Evolutionary conservation across 805 yeast genomes (phyloP).

Genomic region (Zygoascus ofunaensis): DNA sequence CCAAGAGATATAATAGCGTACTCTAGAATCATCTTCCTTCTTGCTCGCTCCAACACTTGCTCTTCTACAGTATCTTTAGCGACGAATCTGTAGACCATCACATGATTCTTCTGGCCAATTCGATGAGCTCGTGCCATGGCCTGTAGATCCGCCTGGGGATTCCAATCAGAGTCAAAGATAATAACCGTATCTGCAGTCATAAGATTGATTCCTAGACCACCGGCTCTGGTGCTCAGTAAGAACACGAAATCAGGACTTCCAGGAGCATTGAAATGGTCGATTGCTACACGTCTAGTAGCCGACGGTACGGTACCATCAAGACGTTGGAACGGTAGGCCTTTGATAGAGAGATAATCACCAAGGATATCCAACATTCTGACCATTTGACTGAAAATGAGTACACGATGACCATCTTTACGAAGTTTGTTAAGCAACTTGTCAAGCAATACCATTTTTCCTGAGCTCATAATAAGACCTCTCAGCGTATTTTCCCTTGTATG

Average conservation of each 20-base stretch:
- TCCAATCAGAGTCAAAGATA: conserved; percentile 98
- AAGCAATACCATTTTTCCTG: conserved; percentile 94
- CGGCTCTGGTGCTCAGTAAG: conserved; percentile 89
- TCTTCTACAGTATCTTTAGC: conserved; percentile 97
- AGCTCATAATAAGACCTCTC: conserved; percentile 91
- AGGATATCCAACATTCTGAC: conserved; percentile 90
- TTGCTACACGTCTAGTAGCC: conserved; percentile 83
- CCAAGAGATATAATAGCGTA: conserved; percentile 96
- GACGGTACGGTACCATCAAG: conserved; percentile 96
- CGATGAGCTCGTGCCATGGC: conserved; percentile 99
- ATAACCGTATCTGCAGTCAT: conserved; percentile 99
- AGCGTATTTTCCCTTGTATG: conserved; percentile 59
- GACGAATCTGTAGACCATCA: conserved; percentile 94
- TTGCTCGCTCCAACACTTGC: conserved; percentile 90
- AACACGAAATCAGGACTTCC: conserved; percentile 89
- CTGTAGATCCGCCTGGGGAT: conserved; percentile 97
- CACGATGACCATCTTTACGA: conserved; percentile 91
- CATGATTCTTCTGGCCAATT: conserved; percentile 98
- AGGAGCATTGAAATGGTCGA: conserved; percentile 93
- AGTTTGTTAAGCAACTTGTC: conserved; percentile 81
- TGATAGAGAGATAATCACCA: conserved; percentile 83
- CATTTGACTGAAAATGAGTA: conserved; percentile 93
- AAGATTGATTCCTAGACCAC: conserved; percentile 95
- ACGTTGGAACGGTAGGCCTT: conserved; percentile 83
- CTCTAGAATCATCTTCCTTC: conserved; percentile 96